Evolutionary conservation across 2,329 filamentous ascomycete genomes (phyloP), one percentile per base, ranked within the genome.

Genomic region (Pyrenochaeta sp.): DNA sequence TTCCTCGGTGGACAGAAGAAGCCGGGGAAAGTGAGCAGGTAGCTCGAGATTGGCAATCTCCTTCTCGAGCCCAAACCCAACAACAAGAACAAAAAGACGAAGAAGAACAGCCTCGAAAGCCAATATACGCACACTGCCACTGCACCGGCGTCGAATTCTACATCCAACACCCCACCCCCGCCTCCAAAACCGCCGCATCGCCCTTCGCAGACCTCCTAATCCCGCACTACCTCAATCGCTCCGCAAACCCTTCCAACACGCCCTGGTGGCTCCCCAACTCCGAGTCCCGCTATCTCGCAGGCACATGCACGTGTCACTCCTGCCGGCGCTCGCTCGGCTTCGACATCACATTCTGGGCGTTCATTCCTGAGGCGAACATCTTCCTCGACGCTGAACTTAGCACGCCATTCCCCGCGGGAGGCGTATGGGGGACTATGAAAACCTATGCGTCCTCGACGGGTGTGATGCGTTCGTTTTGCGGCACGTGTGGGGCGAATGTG

Each of bases 291-390:
- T 65, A 57, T 4, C 54, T 76, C 0, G 73, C 70, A 0, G 63
- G 58, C 3, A 70, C 74, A 35, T 78, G 80, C 37, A 71, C 67
- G 1, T 81, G 79, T 55, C 61, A 72, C 37, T 78, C 76, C 2
- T 81, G 79, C 32, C 70, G 76, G 1, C 53, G 69, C 7, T 64
- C 66, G 2, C 69, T 67, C 2, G 78, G 77, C 0, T 62, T 61
- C 7, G 75, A 80, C 19, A 55, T 80, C 2, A 64, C 73, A 20
- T 67, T 74, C 51, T 81, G 78, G 78, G 74, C 77, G 0, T 81
- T 77, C 41, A 14, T 58, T 2, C 58, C 51, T 4, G 68, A 72
- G 2, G 65, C 65, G 0, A 75, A 77, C 41, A 53, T 72, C 3
- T 67, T 71, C 7, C 55, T 75, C 7, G 56, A 69, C 1, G 60